Evolutionary conservation across 2,329 filamentous ascomycete species (phyloP), one percentile per base, ranked within the genome.

Genomic region (Neopestalotiopsis sp.): DNA sequence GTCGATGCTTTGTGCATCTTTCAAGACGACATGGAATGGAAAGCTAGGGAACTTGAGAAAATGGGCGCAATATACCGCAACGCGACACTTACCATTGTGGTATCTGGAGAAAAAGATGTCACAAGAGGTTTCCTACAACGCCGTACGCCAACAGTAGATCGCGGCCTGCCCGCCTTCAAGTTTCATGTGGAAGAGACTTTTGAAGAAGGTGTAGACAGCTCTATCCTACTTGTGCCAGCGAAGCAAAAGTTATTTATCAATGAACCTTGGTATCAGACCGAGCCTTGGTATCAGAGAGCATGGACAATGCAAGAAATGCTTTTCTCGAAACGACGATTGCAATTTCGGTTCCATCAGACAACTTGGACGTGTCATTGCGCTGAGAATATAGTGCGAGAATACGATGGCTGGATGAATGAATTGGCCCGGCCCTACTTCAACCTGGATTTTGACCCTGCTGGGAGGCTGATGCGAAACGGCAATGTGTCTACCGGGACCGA

Each of bases 261-360:
- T 28, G 24, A 28, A 28, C 24, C 24, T 28, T 28, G 24, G 24
- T 28, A 28, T 28, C 24, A 28, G 24, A 28, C 24, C 24, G 60
- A 63, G 30, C 60, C 60, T 30, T 63, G 60, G 60, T 63, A 42
- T 68, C 70, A 68, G 34, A 17, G 74, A 4, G 69, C 67, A 14
- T 71, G 69, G 69, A 69, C 69, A 30, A 63, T 67, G 34, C 65
- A 71, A 59, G 69, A 71, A 66, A 67, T 45, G 56, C 17, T 68
- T 40, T 57, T 71, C 17, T 40, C 14, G 13, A 56, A 56, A 56
- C 49, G 68, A 24, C 45, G 57, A 14, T 67, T 71, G 14, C 60
- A 42, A 32, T 63, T 63, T 42, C 6, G 30, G 34, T 4, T n/a
- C 60, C 14, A 63, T 32, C 60, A 63, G 60, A 63, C 60, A 14